Percentiles rank a stretch among this genome's conserved stretches.
Evolutionary conservation across 169 alveolate species (phyloP).

Genomic region (Plasmodium vivax): DNA sequence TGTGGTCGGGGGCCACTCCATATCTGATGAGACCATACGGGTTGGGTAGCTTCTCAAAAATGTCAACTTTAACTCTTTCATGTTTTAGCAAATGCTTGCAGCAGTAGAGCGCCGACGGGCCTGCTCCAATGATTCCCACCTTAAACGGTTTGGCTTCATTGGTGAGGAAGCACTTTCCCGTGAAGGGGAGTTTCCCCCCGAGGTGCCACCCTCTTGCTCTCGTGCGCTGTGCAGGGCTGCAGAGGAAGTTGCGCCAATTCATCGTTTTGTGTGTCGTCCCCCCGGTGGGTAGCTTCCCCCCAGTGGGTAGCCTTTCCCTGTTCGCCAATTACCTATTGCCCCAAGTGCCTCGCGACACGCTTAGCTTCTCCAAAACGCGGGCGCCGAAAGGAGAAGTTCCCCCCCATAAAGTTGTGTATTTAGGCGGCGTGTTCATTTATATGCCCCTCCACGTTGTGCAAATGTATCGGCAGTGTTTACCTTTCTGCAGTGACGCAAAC

Average conservation of each 20-base stretch:
- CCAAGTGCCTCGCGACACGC: neutral
- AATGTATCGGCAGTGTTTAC: neutral
- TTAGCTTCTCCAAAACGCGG: neutral
- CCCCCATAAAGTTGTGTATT: neutral
- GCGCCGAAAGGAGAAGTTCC: neutral
- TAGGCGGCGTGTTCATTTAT: neutral
- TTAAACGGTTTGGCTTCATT: slow-evolving; percentile 60
- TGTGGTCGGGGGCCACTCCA: slow-evolving; percentile 92
- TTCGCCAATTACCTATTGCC: neutral
- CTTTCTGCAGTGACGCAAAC: neutral
- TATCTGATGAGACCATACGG: slow-evolving; percentile 89
- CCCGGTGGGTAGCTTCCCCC: neutral
- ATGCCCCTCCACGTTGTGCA: neutral
- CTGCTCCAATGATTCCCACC: slow-evolving; percentile 88
- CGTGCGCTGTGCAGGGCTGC: neutral
- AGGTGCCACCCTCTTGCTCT: neutral
- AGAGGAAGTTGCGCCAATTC: neutral
- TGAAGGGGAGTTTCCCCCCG: neutral
- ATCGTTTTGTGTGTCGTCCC: neutral
- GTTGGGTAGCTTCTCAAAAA: slow-evolving; percentile 86
- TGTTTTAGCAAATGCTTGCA: slow-evolving; percentile 81
- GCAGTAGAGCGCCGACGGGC: slow-evolving; percentile 91
- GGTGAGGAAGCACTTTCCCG: slow-evolving; percentile 15
- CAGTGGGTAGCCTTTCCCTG: neutral
- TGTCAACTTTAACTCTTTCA: slow-evolving; percentile 82